Evolutionary conservation across 2,329 filamentous ascomycete genomes (phyloP), one percentile per base, ranked within the genome.

Genomic region (Hysterium pulicare): DNA sequence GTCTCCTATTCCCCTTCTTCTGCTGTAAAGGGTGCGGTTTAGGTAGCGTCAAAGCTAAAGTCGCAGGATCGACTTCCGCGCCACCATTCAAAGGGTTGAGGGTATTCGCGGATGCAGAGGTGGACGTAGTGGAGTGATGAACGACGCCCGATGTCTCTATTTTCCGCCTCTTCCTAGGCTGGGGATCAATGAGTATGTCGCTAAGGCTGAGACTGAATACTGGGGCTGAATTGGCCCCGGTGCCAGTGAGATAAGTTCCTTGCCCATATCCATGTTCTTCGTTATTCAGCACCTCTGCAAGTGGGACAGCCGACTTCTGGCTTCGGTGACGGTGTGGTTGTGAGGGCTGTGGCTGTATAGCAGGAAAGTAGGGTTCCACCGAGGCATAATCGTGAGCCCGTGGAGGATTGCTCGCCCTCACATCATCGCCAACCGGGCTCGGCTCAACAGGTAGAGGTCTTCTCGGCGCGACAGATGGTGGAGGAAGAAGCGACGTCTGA

Each of bases 221-320:
- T 7, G 52, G 49, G 4, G 54, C 46, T 8, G 54, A 42, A 15
- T 50, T 38, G 6, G 40, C 30, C 46, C 46, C 11, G 43, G 31
- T 16, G 50, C 38, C 19, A 46, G 42, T 4, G 13, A 7, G 8
- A 28, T 28, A 28, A 42, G 24, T n/a, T 46, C 22, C n/a, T 47
- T 17, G 2, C 21, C 33, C 11, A 33, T 41, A 4, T 49, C 48
- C 19, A 50, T 38, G 42, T 2, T 31, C 41, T 13, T 59, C 58
- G 23, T 59, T 46, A 40, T 68, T 66, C 28, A 64, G 41, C 2
- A 67, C 63, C 40, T 58, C 59, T 23, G 61, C 62, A 31, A 69
- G 57, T 1, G 66, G 65, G 3, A 60, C 62, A 32, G 56, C 48
- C 6, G 64, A 53, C 26, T 61, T 56, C 23, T 46, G 44, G 3